These are phyloP conservation scores for Pichia pseudocactophila DNA, from an alignment of 805 yeast genomes.

Conservation along the genomic window DNA sequence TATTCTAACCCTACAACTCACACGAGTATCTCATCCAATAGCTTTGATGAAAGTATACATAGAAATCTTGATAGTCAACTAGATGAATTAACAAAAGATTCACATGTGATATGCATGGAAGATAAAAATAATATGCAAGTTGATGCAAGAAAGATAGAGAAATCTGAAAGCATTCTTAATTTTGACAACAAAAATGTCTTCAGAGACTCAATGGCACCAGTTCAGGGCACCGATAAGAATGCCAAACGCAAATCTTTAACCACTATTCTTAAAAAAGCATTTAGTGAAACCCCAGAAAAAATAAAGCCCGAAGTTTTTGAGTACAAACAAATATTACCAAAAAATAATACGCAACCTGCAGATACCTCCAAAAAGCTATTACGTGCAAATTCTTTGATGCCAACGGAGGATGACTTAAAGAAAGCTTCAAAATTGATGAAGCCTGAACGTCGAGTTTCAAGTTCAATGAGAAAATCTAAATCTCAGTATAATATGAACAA, in stretches of 20 bases:
- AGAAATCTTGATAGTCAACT: background rate
- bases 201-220: constrained; percentile 10
- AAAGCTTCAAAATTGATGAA: background rate
- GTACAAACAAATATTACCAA: background rate
- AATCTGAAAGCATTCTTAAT: background rate
- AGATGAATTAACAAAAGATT: too few relatives aligned
- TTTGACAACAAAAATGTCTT: constrained; percentile 2
- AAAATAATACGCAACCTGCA: background rate
- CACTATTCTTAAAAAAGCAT: background rate
- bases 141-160: too few relatives aligned
- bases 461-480: constrained; percentile 21
- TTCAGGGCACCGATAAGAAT: constrained; percentile 5
- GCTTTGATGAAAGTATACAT: background rate
- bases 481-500: constrained; percentile 22
- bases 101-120: too few relatives aligned
- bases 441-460: constrained; percentile 9
- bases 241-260: constrained; percentile 5
- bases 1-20: constrained; percentile 25
- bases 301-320: background rate
- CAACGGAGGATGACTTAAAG: background rate
- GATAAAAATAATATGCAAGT: too few relatives aligned
- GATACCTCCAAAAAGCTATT: background rate
- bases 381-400: constrained; percentile 1
- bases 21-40: constrained; percentile 20
- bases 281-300: background rate